A percentile compares a stretch with the other conserved stretches of the same genome.
Conservation (phyloP, 1,284 basidiomycete species). For the Ceratobasidium sp. region DNA sequence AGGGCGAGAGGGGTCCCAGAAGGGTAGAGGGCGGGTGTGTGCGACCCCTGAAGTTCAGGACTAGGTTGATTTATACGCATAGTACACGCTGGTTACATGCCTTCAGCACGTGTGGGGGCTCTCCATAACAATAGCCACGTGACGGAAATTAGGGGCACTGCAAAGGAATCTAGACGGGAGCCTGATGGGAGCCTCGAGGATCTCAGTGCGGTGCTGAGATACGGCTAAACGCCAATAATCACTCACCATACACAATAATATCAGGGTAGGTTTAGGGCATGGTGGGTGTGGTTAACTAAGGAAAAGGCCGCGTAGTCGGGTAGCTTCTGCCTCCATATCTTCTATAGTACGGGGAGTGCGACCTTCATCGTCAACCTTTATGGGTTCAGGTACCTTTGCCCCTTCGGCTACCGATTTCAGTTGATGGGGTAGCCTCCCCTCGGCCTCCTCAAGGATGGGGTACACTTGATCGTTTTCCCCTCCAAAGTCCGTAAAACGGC, state of each 20-base stretch:
- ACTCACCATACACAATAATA: neutral
- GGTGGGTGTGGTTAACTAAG: slow-evolving; percentile 1
- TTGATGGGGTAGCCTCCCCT: slow-evolving; percentile 60
- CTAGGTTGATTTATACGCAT: slow-evolving; percentile 26
- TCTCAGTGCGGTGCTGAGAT: slow-evolving; percentile 8
- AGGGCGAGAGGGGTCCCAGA: neutral
- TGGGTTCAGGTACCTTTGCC: slow-evolving; percentile 49
- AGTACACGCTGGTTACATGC: slow-evolving; percentile 31
- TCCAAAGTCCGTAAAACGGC: slow-evolving; percentile 70
- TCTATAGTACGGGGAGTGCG: slow-evolving; percentile 73
- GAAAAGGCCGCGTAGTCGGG: slow-evolving; percentile 72
- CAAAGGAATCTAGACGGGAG: neutral
- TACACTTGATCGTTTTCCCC: slow-evolving; percentile 82
- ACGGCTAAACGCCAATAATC: slow-evolving; percentile 12
- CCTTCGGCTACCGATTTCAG: slow-evolving; percentile 33
- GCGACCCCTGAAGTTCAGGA: neutral
- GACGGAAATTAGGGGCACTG: slow-evolving; percentile 23
- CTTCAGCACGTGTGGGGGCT: slow-evolving; percentile 29
- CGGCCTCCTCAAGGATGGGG: slow-evolving; percentile 77
- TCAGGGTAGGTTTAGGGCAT: too few relatives aligned
- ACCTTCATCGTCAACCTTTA: slow-evolving; percentile 75
- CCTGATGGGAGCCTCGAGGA: slow-evolving; percentile 45
- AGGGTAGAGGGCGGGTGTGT: neutral
- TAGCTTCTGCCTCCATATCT: slow-evolving; percentile 84
- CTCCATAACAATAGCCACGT: slow-evolving; percentile 25